Percentiles rank a stretch among this genome's conserved stretches.
These are phyloP conservation scores for Trichomonascaceae sp. DNA, from an alignment of 1,139 yeast species.

Conservation along the genomic window DNA sequence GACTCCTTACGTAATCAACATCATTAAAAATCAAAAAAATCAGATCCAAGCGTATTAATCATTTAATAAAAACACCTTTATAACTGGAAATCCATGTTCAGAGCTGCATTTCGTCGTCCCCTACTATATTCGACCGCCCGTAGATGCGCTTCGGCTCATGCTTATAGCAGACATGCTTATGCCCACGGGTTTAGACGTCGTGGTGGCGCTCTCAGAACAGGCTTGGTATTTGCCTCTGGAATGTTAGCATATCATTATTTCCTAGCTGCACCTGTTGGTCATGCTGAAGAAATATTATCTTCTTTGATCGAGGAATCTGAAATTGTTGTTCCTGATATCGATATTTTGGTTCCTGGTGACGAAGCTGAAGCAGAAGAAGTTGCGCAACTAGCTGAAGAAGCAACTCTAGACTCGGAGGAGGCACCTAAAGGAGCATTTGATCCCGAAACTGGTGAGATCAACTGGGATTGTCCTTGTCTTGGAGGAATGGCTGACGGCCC, in stretches of 20 bases:
- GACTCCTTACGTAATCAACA: background rate
- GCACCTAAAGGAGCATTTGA: conserved; percentile 64
- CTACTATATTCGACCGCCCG: conserved; percentile 20
- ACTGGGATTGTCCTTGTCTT: conserved; percentile 99
- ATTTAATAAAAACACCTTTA: too few species aligned
- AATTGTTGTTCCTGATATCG: conserved; percentile 8
- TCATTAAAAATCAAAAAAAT: background rate
- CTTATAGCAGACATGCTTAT: conserved; percentile 30
- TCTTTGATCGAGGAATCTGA: conserved; percentile 60
- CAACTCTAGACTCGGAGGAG: conserved; percentile 10
- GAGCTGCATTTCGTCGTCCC: conserved; percentile 60
- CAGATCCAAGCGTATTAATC: background rate
- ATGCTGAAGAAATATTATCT: conserved; percentile 52
- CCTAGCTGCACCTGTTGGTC: conserved; percentile 50
- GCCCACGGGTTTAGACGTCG: conserved; percentile 2
- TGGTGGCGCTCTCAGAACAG: conserved; percentile 20
- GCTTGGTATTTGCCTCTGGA: conserved; percentile 49
- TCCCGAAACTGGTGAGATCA: conserved; percentile 97
- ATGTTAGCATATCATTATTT: conserved; percentile 40
- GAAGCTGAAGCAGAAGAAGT: conserved; percentile 11
- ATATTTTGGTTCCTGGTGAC: conserved; percentile 6
- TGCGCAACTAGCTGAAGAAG: conserved; percentile 9
- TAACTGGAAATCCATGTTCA: conserved; percentile 64
- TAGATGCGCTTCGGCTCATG: conserved; percentile 2
- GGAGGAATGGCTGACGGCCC: conserved; percentile 99